These are phyloP conservation scores for Albifimbria verrucaria DNA, from an alignment of 2,329 filamentous ascomycete genomes.

Conservation along the genomic window DNA sequence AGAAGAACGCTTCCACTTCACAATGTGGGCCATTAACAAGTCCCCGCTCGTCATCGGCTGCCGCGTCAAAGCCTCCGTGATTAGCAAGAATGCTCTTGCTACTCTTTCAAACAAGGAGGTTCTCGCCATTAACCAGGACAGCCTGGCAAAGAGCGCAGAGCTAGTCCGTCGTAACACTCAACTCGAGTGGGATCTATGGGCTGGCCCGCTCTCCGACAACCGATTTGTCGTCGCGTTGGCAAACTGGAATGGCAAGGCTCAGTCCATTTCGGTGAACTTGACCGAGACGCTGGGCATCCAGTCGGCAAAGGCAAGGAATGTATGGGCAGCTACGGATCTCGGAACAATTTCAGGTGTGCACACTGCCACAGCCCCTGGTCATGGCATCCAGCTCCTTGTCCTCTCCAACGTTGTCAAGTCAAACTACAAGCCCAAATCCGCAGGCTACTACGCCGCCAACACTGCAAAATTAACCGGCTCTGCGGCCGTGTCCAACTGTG, in stretches of 20 bases:
- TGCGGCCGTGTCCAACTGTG: slow-evolving; percentile 31
- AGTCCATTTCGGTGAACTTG: slow-evolving; percentile 39
- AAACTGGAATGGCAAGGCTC: slow-evolving; percentile 45
- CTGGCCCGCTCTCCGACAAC: slow-evolving; percentile 40
- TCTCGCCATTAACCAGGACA: slow-evolving; percentile 57
- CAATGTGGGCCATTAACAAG: slow-evolving; percentile 50
- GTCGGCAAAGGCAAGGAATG: slow-evolving; percentile 34
- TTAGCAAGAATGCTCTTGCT: slow-evolving; percentile 35
- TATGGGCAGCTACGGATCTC: slow-evolving; percentile 33
- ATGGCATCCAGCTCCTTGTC: slow-evolving; percentile 37
- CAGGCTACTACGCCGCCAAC: slow-evolving; percentile 36
- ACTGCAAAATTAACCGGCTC: slow-evolving; percentile 33
- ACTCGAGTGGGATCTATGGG: slow-evolving; percentile 49
- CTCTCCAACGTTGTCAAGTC: slow-evolving; percentile 28
- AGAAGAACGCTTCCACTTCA: slow-evolving; percentile 51
- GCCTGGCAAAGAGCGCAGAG: slow-evolving; percentile 47
- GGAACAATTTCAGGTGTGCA: slow-evolving; percentile 28
- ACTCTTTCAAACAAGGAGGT: slow-evolving; percentile 49
- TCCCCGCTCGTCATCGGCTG: slow-evolving; percentile 47
- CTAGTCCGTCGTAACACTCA: slow-evolving; percentile 45
- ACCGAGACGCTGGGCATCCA: slow-evolving; percentile 32
- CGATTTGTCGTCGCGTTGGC: slow-evolving; percentile 42
- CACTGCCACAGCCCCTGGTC: slow-evolving; percentile 28
- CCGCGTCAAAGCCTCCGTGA: slow-evolving; percentile 33
- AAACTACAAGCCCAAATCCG: slow-evolving; percentile 12